These are phyloP conservation scores for Smallanthus sonchifolius DNA, from an alignment of 129 eudicot genomes.

Conservation along the genomic window DNA sequence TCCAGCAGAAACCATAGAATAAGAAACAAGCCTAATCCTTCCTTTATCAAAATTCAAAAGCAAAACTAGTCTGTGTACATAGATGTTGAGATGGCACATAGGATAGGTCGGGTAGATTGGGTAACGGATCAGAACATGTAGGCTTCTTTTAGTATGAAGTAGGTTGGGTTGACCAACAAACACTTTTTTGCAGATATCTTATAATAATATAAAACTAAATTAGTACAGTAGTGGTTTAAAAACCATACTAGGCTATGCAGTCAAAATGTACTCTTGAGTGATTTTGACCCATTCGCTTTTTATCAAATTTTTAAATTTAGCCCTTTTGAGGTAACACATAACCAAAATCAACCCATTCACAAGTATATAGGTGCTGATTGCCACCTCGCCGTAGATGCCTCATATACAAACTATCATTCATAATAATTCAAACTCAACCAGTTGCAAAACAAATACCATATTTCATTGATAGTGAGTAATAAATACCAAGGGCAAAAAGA, in stretches of 20 bases:
- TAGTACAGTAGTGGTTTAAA: neutral
- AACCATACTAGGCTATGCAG: neutral
- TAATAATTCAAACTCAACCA: neutral
- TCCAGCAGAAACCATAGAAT: neutral
- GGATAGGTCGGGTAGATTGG: too few relatives aligned
- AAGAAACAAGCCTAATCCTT: neutral
- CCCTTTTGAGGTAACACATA: neutral
- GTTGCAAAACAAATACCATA: neutral
- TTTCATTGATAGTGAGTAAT: neutral
- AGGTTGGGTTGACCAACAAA: neutral
- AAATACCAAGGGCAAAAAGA: constrained; percentile 12
- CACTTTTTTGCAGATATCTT: neutral
- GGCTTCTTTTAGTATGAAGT: too few relatives aligned
- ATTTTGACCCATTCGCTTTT: neutral
- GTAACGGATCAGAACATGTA: neutral
- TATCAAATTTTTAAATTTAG: neutral
- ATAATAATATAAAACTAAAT: neutral
- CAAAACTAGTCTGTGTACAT: neutral
- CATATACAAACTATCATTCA: neutral
- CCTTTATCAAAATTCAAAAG: neutral
- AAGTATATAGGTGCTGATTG: neutral
- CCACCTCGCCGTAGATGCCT: neutral
- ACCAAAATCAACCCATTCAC: neutral
- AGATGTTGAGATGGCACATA: neutral
- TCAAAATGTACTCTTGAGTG: neutral